A percentile compares a stretch with the other conserved stretches of the same genome.
Evolutionary conservation across 2,329 filamentous ascomycete species (phyloP).

Genomic region (Epichloe festucae): DNA sequence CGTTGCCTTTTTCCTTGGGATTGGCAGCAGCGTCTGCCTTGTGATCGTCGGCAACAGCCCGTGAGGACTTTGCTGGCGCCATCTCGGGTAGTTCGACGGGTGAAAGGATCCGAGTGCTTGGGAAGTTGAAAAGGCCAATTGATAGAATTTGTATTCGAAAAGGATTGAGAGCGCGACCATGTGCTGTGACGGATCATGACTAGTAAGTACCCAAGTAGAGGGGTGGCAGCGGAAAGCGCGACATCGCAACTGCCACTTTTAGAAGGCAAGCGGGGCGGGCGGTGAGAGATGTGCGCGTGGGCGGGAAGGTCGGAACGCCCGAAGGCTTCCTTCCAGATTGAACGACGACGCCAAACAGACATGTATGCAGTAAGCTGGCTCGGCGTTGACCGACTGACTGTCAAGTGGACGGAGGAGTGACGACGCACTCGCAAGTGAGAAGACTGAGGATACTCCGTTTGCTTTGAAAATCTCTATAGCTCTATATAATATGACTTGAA

Average conservation of each 20-base stretch:
- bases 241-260: neutral
- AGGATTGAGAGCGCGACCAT: neutral
- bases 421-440: too few relatives aligned
- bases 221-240: neutral
- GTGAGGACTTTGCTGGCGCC: slow-evolving; percentile 33
- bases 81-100: slow-evolving; percentile 14
- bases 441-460: too few relatives aligned
- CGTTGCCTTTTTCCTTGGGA: slow-evolving; percentile 31
- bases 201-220: neutral
- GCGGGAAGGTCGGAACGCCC: too few relatives aligned
- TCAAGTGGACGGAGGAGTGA: too few relatives aligned
- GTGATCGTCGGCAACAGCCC: slow-evolving; percentile 30
- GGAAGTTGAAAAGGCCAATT: neutral
- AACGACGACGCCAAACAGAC: too few relatives aligned
- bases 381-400: too few relatives aligned
- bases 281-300: neutral
- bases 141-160: neutral
- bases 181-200: neutral
- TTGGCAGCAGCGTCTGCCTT: slow-evolving; percentile 27
- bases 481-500: too few relatives aligned
- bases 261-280: neutral
- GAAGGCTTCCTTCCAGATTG: too few relatives aligned
- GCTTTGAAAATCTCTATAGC: too few relatives aligned
- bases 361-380: too few relatives aligned
- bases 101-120: neutral